Conservation (phyloP, 495 filamentous ascomycete genomes). For the Neurospora sp. region DNA sequence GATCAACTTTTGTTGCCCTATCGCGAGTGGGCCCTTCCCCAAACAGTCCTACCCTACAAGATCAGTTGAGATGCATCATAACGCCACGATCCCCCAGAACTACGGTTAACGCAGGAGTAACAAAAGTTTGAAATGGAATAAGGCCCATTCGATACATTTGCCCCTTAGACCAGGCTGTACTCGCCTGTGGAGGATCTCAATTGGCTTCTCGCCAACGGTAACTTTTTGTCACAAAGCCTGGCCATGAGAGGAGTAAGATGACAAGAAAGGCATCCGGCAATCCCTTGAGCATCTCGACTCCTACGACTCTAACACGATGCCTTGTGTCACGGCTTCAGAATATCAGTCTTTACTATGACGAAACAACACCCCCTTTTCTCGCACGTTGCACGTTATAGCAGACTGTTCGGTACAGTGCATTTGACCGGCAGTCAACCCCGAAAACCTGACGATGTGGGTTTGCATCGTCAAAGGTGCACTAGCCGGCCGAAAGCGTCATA, state of each 20-base stretch:
- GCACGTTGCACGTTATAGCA: neutral
- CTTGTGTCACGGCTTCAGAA: neutral
- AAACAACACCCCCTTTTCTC: neutral
- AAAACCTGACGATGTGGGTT: neutral
- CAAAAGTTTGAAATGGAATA: neutral
- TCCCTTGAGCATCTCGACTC: neutral
- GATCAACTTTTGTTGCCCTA: slow-evolving; percentile 5
- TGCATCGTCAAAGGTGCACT: slow-evolving; percentile 3
- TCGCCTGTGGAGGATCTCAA: neutral
- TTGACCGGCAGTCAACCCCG: neutral
- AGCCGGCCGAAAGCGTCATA: slow-evolving; percentile 9
- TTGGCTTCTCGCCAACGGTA: neutral
- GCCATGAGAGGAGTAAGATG: neutral
- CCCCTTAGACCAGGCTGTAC: neutral
- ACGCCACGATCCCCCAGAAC: slow-evolving; percentile 11
- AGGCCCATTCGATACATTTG: neutral
- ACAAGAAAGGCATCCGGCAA: neutral
- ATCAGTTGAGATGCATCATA: neutral
- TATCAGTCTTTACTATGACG: neutral
- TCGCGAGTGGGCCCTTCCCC: neutral
- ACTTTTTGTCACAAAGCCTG: neutral
- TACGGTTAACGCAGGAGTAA: slow-evolving; percentile 6
- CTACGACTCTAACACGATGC: neutral
- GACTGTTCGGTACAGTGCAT: neutral
- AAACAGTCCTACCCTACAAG: slow-evolving; percentile 1